A percentile compares a stretch with the other conserved stretches of the same genome.
phyloP scores from a whole-genome alignment of 495 filamentous ascomycete genomes.

The Podospora appendiculata region DNA sequence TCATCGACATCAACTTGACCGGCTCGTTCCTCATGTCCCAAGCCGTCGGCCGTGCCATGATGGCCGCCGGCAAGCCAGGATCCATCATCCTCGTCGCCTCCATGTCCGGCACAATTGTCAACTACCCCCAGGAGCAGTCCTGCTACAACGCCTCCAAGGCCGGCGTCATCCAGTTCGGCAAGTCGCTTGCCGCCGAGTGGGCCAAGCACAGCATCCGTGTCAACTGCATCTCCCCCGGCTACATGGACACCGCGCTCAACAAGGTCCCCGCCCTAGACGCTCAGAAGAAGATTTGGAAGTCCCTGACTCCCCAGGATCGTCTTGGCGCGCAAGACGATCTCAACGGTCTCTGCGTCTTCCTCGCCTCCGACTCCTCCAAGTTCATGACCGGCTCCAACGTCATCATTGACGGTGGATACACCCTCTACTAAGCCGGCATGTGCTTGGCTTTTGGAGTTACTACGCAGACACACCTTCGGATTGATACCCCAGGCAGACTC shows the following conservation, averaged over 20 bases:
- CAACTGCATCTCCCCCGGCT: constrained; percentile 71
- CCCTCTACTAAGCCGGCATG: constrained; percentile 37
- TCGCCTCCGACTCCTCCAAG: constrained; percentile 62
- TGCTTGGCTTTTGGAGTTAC: too few relatives aligned
- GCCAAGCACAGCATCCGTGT: constrained; percentile 66
- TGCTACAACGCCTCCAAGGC: constrained; percentile 80
- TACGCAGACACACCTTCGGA: too few relatives aligned
- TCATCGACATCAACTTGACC: constrained; percentile 71
- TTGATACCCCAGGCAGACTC: too few relatives aligned
- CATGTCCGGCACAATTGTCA: constrained; percentile 73
- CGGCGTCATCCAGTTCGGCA: constrained; percentile 66
- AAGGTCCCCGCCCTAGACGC: constrained; percentile 64
- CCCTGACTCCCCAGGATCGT: constrained; percentile 62
- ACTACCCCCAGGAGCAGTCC: constrained; percentile 70
- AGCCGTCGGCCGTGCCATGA: constrained; percentile 58
- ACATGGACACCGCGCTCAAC: constrained; percentile 75
- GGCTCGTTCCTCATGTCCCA: constrained; percentile 65
- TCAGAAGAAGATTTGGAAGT: constrained; percentile 74
- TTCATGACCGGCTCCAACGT: constrained; percentile 80
- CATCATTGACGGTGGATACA: constrained; percentile 61
- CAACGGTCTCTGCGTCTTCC: constrained; percentile 69
- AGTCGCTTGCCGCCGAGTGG: constrained; percentile 75
- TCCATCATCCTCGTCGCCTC: constrained; percentile 67
- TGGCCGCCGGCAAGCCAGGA: constrained; percentile 55
- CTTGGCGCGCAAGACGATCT: constrained; percentile 70